Conservation (phyloP, 2,329 filamentous ascomycete genomes). For the Laburnicola sp. region DNA sequence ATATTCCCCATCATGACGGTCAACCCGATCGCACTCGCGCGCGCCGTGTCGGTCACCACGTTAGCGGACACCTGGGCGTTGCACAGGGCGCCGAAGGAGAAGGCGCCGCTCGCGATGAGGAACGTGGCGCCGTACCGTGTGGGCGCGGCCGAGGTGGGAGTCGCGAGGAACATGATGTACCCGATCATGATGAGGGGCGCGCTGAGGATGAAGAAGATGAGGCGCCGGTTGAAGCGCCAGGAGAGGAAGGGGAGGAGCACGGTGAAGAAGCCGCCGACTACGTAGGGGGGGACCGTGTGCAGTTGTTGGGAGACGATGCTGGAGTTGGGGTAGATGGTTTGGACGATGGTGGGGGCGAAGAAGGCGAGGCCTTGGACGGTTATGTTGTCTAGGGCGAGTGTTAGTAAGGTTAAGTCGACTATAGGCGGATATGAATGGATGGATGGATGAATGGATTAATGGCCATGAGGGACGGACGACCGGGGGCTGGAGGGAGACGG, state of each 20-base stretch:
- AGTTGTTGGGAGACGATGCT: constrained; percentile 64
- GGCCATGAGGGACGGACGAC: too few species aligned
- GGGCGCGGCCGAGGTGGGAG: constrained; percentile 36
- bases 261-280: constrained; percentile 66
- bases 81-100: constrained; percentile 62
- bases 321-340: constrained; percentile 63
- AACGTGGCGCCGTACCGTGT: constrained; percentile 70
- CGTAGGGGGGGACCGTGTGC: constrained; percentile 68
- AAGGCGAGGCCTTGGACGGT: constrained; percentile 66
- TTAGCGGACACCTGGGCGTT: constrained; percentile 70
- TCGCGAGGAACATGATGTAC: constrained; percentile 68
- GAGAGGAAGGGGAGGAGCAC: constrained; percentile 60
- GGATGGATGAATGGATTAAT: too few species aligned
- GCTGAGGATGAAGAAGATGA: constrained; percentile 60
- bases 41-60: constrained; percentile 67
- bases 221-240: constrained; percentile 61
- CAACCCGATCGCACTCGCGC: constrained; percentile 36
- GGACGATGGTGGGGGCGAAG: constrained; percentile 69
- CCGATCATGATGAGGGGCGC: constrained; percentile 66
- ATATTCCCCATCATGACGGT: constrained; percentile 67
- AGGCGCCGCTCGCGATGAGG: constrained; percentile 63
- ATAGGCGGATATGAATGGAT: too few species aligned
- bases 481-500: too few species aligned
- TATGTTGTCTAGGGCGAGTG: constrained; percentile 54
- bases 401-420: too few species aligned